These are phyloP conservation scores for Trypethelium eluteriae DNA, from an alignment of 495 filamentous ascomycete genomes.

Conservation along the genomic window DNA sequence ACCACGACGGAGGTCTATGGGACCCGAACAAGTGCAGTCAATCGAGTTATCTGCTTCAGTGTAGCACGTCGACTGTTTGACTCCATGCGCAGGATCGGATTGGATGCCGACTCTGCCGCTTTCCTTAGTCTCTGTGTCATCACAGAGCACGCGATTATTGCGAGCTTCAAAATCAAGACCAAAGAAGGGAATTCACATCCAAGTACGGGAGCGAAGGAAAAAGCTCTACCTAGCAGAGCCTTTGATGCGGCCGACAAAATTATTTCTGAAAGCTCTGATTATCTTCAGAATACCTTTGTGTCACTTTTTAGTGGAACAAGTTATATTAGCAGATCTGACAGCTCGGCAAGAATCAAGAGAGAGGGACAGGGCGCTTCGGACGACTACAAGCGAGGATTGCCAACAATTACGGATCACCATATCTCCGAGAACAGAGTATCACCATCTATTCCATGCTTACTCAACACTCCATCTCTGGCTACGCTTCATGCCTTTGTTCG, in stretches of 20 bases:
- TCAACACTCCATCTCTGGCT: slow-evolving; percentile 20
- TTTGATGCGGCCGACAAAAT: slow-evolving; percentile 3
- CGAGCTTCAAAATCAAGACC: not conserved
- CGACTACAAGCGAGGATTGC: not conserved
- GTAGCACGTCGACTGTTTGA: slow-evolving; percentile 4
- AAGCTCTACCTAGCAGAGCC: not conserved
- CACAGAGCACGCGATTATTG: slow-evolving; percentile 14
- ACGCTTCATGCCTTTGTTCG: slow-evolving; percentile 36
- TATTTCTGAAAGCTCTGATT: slow-evolving; percentile 8
- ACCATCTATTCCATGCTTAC: slow-evolving; percentile 17
- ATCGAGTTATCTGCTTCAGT: not conserved
- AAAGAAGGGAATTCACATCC: not conserved
- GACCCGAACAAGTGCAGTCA: not conserved
- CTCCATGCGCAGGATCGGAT: slow-evolving; percentile 11
- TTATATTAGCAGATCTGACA: not conserved
- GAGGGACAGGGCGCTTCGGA: not conserved
- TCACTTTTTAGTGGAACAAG: not conserved
- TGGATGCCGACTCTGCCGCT: slow-evolving; percentile 28
- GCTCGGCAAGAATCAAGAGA: not conserved
- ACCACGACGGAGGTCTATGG: too few species aligned
- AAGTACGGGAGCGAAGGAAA: not conserved
- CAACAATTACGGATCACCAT: not conserved
- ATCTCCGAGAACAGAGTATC: not conserved
- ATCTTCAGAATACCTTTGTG: not conserved
- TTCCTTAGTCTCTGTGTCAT: slow-evolving; percentile 23